Evolutionary conservation across 2,329 filamentous ascomycete species (phyloP).

Genomic region (Colletotrichum liaoningense): DNA sequence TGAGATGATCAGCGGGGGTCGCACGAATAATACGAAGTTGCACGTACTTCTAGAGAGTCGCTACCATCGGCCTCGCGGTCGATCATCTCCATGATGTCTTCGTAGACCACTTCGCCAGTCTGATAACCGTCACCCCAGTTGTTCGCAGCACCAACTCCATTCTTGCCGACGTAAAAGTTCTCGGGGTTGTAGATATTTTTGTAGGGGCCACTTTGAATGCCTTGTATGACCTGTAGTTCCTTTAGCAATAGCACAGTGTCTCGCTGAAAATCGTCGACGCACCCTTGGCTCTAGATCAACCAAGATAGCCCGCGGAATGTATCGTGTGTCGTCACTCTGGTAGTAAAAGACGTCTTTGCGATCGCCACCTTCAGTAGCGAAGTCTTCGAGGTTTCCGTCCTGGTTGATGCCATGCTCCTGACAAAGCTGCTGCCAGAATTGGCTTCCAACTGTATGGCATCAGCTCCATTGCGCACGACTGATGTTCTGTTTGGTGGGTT

Average conservation of each 20-base stretch:
- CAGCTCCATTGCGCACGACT: slow-evolving; percentile 39
- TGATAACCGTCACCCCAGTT: slow-evolving; percentile 99
- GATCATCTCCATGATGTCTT: slow-evolving; percentile 99
- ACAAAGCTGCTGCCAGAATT: slow-evolving; percentile 99
- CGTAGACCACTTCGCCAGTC: slow-evolving; percentile 89
- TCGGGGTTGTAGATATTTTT: slow-evolving; percentile 99
- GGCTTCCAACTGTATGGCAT: slow-evolving; percentile 80
- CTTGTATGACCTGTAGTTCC: slow-evolving; percentile 77
- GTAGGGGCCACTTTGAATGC: slow-evolving; percentile 93
- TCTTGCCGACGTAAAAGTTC: slow-evolving; percentile 97
- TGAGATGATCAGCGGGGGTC: slow-evolving; percentile 47
- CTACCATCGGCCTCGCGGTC: slow-evolving; percentile 98
- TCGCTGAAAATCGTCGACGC: slow-evolving; percentile 40
- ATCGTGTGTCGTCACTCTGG: slow-evolving; percentile 98
- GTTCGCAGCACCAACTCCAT: slow-evolving; percentile 93
- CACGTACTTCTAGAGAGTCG: slow-evolving; percentile 85
- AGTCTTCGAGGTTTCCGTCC: slow-evolving; percentile 96
- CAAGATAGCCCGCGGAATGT: slow-evolving; percentile 95
- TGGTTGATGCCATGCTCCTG: slow-evolving; percentile 98
- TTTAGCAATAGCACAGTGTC: not conserved
- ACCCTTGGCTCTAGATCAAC: slow-evolving; percentile 95
- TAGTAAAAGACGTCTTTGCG: slow-evolving; percentile 99
- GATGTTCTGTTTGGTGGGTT: slow-evolving; percentile 24
- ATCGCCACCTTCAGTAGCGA: slow-evolving; percentile 96
- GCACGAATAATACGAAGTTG: not conserved